phyloP scores from a whole-genome alignment of 2,329 filamentous ascomycete species.

The Fusarium sp. region DNA sequence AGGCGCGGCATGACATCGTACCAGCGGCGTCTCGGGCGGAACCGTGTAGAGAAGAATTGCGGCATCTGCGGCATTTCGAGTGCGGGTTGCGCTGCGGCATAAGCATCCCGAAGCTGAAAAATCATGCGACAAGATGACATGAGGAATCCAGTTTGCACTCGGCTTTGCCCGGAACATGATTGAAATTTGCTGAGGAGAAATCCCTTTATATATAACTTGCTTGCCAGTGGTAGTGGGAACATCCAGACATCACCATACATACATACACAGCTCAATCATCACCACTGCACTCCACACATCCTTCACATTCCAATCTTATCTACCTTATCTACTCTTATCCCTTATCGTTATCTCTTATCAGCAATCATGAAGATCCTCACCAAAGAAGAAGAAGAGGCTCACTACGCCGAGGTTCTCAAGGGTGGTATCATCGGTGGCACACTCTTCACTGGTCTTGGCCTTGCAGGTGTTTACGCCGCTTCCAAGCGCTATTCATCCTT shows the following conservation, averaged over 20 bases:
- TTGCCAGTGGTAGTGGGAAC: slow-evolving; percentile 17
- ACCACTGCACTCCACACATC: slow-evolving; percentile 3
- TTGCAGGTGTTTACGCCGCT: slow-evolving; percentile 74
- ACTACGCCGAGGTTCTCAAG: slow-evolving; percentile 84
- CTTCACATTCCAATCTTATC: neutral
- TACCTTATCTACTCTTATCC: neutral
- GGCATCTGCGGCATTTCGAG: slow-evolving; percentile 8
- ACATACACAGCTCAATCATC: neutral
- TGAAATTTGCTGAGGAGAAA: slow-evolving; percentile 4
- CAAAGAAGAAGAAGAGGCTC: slow-evolving; percentile 88
- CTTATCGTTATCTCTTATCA: slow-evolving; percentile 16
- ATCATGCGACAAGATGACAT: slow-evolving; percentile 34
- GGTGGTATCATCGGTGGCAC: slow-evolving; percentile 81
- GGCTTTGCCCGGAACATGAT: slow-evolving; percentile 19
- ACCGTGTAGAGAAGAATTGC: neutral
- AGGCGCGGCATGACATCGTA: slow-evolving; percentile 8
- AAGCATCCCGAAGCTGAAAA: slow-evolving; percentile 9
- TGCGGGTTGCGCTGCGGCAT: slow-evolving; percentile 15
- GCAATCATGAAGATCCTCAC: slow-evolving; percentile 91
- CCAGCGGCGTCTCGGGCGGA: slow-evolving; percentile 22
- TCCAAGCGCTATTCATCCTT: slow-evolving; percentile 80
- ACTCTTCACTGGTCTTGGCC: slow-evolving; percentile 74
- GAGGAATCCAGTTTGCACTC: slow-evolving; percentile 11
- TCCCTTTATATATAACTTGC: slow-evolving; percentile 24
- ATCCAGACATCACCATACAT: slow-evolving; percentile 8